Conservation (phyloP, 106 monocot genomes). For the Dendrobium nobile region DNA sequence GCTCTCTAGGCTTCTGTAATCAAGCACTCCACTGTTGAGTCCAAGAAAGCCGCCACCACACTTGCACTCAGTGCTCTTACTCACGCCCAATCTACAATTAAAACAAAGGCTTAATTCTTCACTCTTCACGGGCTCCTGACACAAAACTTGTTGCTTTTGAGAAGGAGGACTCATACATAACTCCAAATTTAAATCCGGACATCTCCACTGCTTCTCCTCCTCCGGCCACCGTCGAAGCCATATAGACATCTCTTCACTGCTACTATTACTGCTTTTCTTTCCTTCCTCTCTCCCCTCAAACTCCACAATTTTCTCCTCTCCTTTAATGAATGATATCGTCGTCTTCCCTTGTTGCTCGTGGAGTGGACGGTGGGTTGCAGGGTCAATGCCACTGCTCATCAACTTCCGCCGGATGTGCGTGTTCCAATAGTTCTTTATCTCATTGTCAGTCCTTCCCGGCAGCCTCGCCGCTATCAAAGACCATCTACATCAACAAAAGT, state of each 20-base stretch:
- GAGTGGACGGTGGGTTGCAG: constrained; percentile 37
- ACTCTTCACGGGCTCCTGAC: constrained; percentile 1
- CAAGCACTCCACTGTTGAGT: constrained; percentile 13
- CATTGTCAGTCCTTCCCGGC: constrained; percentile 61
- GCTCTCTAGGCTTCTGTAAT: constrained; percentile 31
- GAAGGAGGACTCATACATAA: constrained; percentile 30
- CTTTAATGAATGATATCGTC: neutral
- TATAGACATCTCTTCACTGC: neutral
- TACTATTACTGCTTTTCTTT: neutral
- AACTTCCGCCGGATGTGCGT: constrained; percentile 64
- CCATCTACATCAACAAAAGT: constrained; percentile 21
- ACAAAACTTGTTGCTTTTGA: neutral
- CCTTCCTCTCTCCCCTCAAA: neutral
- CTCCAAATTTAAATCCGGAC: constrained; percentile 37
- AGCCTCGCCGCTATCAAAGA: constrained; percentile 54
- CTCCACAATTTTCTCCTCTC: neutral
- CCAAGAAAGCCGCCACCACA: constrained; percentile 20
- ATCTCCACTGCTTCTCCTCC: constrained; percentile 1
- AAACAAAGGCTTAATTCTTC: constrained; percentile 11
- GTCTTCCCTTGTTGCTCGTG: neutral
- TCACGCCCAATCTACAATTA: constrained; percentile 29
- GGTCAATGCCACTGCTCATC: constrained; percentile 47
- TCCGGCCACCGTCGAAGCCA: neutral
- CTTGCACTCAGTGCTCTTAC: constrained; percentile 24
- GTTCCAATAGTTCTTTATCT: constrained; percentile 80